Evolutionary conservation across 805 yeast genomes (phyloP), one percentile per base, ranked within the genome.

Genomic region (Ogataea minuta): DNA sequence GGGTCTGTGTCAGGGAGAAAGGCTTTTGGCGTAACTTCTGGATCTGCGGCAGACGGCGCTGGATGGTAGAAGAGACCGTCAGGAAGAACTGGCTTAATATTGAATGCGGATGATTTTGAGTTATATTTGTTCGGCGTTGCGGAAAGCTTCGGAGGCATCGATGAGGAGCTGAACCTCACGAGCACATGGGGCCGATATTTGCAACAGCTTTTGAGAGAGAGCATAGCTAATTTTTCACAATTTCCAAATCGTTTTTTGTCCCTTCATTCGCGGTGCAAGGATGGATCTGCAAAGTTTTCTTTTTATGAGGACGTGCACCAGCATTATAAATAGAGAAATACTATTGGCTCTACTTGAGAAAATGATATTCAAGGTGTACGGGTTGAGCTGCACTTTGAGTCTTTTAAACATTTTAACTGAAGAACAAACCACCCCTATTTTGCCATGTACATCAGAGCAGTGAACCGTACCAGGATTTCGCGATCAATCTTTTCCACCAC

Each of bases 401-500:
- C 5, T 19, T 19, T 19, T 19, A 8, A 19, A 31, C 23, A 31
- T 31, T 37, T 37, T 19, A n/a, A n/a, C 28, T 31, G 21, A 12
- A 20, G 12, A 30, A 26, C 34, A 29, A 23, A 19, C 16, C 28
- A 9, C 23, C 14, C 23, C 28, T 37, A 27, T 26, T 37, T 31
- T 44, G 48, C 15, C 29, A 78, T 77, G 82, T 74, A 67, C 52
- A 66, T 78, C 44, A 77, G 68, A 61, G 85, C 86, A 9, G 67
- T 77, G 4, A 70, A 71, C 34, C 70, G 84, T 54, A 68, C 70
- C 40, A 66, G 66, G 46, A 64, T 83, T 36, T 81, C 88, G 15
- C 72, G 74, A 33, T 80, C 86, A 10, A 66, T 84, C 43, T 84
- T 84, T 61, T 76, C 82, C 16, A 77, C 88, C 13, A 83, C 93